Evolutionary conservation across 1,284 basidiomycete species (phyloP).

Genomic region (Leccinum griseonigrum): DNA sequence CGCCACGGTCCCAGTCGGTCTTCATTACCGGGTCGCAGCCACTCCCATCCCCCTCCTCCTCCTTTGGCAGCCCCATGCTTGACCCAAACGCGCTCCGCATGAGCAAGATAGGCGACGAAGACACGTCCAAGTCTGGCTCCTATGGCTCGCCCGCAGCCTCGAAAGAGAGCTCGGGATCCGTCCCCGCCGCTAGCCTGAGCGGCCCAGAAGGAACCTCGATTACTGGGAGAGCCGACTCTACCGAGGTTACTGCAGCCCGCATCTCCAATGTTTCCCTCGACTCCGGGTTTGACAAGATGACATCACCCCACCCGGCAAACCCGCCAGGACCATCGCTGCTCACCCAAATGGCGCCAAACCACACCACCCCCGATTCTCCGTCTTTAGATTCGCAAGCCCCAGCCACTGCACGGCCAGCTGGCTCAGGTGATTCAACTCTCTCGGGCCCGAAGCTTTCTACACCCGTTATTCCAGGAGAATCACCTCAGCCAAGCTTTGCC

Average conservation of each 20-base stretch:
- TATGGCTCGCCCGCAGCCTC: conserved; percentile 22
- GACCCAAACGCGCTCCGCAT: conserved; percentile 94
- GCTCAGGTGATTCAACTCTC: conserved; percentile 30
- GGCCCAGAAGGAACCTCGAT: conserved; percentile 17
- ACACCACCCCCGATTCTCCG: conserved; percentile 18
- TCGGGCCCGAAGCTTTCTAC: conserved; percentile 32
- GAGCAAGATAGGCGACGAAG: conserved; percentile 66
- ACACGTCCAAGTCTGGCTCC: conserved; percentile 24
- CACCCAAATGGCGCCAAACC: conserved; percentile 68
- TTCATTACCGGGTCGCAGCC: conserved; percentile 96
- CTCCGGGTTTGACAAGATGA: conserved; percentile 54
- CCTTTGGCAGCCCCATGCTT: conserved; percentile 75
- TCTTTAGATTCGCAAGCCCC: conserved; percentile 23
- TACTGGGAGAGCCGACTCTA: conserved; percentile 37
- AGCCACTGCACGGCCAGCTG: conserved; percentile 21
- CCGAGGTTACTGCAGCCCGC: conserved; percentile 53
- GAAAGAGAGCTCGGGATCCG: conserved; percentile 24
- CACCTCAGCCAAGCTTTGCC: conserved; percentile 32
- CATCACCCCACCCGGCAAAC: conserved; percentile 37
- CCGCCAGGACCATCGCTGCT: conserved; percentile 75
- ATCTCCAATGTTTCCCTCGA: conserved; percentile 68
- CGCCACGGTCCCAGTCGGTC: conserved; percentile 83
- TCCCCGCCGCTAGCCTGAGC: conserved; percentile 10
- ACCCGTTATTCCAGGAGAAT: conserved; percentile 44
- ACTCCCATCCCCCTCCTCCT: conserved; percentile 76